phyloP scores from a whole-genome alignment of 1,284 basidiomycete genomes.

The Wallemia hederae region DNA sequence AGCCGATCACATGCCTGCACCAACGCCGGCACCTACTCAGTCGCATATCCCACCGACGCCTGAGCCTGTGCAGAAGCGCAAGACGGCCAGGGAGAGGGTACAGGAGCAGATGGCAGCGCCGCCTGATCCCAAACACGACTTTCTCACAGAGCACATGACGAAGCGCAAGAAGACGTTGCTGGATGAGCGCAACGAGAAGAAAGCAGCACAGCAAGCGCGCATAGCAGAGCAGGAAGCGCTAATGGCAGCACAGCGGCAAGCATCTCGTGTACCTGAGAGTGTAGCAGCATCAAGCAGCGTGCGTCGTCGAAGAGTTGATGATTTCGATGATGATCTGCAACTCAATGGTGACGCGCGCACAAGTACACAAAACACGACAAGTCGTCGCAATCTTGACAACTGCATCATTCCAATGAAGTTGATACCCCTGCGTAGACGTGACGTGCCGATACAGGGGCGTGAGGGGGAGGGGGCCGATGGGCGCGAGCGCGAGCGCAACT shows the following conservation, averaged over 20 bases:
- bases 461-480: not conserved
- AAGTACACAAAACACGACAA: no score
- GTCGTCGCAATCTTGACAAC: not conserved
- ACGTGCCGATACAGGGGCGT: not conserved
- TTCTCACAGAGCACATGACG: not conserved
- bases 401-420: not conserved
- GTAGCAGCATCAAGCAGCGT: no score
- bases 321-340: not conserved
- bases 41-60: not conserved
- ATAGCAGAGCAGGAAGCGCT: not conserved
- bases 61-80: not conserved
- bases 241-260: not conserved
- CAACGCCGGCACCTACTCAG: no score
- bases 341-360: not conserved
- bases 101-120: not conserved
- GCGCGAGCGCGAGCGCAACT: not conserved
- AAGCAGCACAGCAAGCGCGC: not conserved
- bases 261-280: not conserved
- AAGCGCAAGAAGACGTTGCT: not conserved
- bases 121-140: not conserved
- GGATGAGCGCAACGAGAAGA: not conserved
- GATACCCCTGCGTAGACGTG: not conserved
- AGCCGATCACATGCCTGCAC: no score
- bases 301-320: no score
- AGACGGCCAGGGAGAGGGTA: not conserved